Conservation (phyloP, 306 rosid genomes). For the Echinosophora koreensis region DNA sequence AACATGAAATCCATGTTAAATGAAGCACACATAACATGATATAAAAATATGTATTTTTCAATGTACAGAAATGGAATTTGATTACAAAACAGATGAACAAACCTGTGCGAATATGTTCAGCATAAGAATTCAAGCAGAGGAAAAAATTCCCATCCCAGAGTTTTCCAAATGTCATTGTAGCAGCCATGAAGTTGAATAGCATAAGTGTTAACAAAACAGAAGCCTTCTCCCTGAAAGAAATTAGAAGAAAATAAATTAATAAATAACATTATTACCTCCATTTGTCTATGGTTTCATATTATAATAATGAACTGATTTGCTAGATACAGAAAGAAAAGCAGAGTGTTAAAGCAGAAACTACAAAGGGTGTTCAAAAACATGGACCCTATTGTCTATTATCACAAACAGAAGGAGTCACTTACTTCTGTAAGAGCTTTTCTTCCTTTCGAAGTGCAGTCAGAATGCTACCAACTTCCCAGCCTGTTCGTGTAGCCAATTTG, state of each 20-base stretch:
- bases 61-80: neutral
- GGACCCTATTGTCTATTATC: slow-evolving; percentile 19
- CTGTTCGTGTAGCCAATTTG: slow-evolving; percentile 58
- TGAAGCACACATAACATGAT: slow-evolving; percentile 27
- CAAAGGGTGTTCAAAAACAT: neutral
- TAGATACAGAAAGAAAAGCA: neutral
- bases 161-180: slow-evolving; percentile 59
- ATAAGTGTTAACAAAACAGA: slow-evolving; percentile 70
- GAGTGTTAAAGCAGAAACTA: slow-evolving; percentile 13
- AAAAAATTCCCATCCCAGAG: slow-evolving; percentile 53
- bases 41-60: slow-evolving; percentile 7
- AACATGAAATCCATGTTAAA: neutral
- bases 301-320: too few relatives aligned
- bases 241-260: slow-evolving; percentile 30
- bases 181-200: slow-evolving; percentile 64
- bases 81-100: slow-evolving; percentile 23
- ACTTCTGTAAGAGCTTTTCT: slow-evolving; percentile 63
- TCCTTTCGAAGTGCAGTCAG: slow-evolving; percentile 63
- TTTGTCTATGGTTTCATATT: slow-evolving; percentile 5
- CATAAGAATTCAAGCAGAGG: slow-evolving; percentile 66
- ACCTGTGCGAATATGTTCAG: slow-evolving; percentile 68
- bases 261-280: slow-evolving; percentile 20
- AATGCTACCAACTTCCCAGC: slow-evolving; percentile 71
- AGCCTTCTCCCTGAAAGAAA: slow-evolving; percentile 73
- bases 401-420: slow-evolving; percentile 45